phyloP scores from a whole-genome alignment of 2,329 filamentous ascomycete species.

The Alternaria triticina region DNA sequence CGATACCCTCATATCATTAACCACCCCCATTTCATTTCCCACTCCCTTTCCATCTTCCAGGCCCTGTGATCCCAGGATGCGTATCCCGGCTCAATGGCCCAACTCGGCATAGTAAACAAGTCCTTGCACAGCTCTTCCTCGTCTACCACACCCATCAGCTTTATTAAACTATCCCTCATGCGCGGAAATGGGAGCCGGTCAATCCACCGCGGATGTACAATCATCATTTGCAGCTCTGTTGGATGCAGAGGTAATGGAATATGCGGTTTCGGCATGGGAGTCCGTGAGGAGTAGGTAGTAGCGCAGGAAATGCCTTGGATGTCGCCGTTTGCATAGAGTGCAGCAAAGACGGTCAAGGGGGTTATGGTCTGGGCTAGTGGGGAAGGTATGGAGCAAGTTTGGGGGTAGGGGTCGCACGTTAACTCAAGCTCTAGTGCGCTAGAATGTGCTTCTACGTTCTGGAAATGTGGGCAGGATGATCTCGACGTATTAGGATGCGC shows the following conservation, averaged over 20 bases:
- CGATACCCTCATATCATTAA: constrained; percentile 3
- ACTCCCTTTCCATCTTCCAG: constrained; percentile 45
- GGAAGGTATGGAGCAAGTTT: background rate
- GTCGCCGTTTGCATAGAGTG: constrained; percentile 37
- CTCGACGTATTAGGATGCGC: background rate
- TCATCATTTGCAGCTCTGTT: constrained; percentile 41
- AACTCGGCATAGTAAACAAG: constrained; percentile 43
- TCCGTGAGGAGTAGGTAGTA: constrained; percentile 28
- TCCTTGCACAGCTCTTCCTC: constrained; percentile 48
- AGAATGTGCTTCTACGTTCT: background rate
- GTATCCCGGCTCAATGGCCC: constrained; percentile 34
- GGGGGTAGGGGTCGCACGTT: background rate
- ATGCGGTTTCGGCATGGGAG: constrained; percentile 20
- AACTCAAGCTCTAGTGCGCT: background rate
- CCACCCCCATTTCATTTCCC: constrained; percentile 48
- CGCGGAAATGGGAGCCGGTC: constrained; percentile 52
- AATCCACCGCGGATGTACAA: constrained; percentile 49
- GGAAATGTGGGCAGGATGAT: background rate
- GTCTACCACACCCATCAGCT: constrained; percentile 39
- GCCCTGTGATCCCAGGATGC: constrained; percentile 43
- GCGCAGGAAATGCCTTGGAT: constrained; percentile 35
- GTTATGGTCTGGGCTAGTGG: constrained; percentile 11
- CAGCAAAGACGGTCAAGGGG: constrained; percentile 33
- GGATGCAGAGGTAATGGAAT: constrained; percentile 40
- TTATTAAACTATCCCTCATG: constrained; percentile 50